Evolutionary conservation across 2,329 filamentous ascomycete species (phyloP).

Genomic region (Xylaria arbuscula): DNA sequence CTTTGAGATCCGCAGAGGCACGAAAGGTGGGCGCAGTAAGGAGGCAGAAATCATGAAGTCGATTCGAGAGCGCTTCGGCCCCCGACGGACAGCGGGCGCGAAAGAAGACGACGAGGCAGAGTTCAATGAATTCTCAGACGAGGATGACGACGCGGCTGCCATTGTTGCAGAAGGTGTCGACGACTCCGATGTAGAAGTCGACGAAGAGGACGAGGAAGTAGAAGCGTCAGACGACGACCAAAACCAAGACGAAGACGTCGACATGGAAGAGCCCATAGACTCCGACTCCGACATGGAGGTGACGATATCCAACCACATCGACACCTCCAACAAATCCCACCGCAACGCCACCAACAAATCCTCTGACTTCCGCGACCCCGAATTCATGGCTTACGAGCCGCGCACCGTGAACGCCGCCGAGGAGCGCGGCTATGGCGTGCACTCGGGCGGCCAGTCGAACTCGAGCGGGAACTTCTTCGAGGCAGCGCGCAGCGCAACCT

Average conservation of each 20-base stretch:
- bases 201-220: slow-evolving; percentile 23
- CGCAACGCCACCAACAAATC: slow-evolving; percentile 20
- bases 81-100: slow-evolving; percentile 60
- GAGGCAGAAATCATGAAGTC: slow-evolving; percentile 81
- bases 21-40: slow-evolving; percentile 69
- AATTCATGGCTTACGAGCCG: slow-evolving; percentile 97
- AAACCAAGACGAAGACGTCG: slow-evolving; percentile 42
- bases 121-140: slow-evolving; percentile 47
- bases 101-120: slow-evolving; percentile 57
- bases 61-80: slow-evolving; percentile 75
- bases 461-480: slow-evolving; percentile 80
- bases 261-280: slow-evolving; percentile 47
- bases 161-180: slow-evolving; percentile 16
- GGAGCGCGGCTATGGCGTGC: slow-evolving; percentile 92
- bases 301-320: slow-evolving; percentile 70
- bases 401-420: slow-evolving; percentile 83
- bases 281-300: slow-evolving; percentile 76
- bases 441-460: slow-evolving; percentile 75
- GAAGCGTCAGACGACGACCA: slow-evolving; percentile 27
- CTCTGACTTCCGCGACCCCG: slow-evolving; percentile 73
- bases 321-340: slow-evolving; percentile 59
- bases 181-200: slow-evolving; percentile 25
- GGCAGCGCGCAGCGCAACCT: slow-evolving; percentile 85
- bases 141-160: slow-evolving; percentile 23
- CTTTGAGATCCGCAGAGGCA: slow-evolving; percentile 88